These are phyloP conservation scores for Emergomyces africanus DNA, from an alignment of 2,329 filamentous ascomycete species.

Conservation along the genomic window DNA sequence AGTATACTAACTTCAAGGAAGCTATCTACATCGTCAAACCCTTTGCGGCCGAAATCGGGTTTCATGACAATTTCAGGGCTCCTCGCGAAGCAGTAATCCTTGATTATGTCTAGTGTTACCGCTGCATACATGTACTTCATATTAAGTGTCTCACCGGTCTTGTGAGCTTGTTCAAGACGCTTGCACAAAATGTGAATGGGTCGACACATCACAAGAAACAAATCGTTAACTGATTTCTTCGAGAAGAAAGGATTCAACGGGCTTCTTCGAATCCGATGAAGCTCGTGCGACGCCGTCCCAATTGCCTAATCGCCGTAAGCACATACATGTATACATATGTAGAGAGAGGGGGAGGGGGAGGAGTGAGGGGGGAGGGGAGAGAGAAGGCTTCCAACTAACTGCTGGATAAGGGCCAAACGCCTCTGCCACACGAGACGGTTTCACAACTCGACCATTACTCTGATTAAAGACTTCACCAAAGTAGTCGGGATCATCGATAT, in stretches of 20 bases:
- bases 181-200: slow-evolving; percentile 7
- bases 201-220: slow-evolving; percentile 22
- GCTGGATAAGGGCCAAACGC: background rate
- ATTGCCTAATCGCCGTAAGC: background rate
- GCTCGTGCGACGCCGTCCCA: slow-evolving; percentile 15
- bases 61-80: background rate
- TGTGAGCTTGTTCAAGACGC: slow-evolving; percentile 1
- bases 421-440: background rate
- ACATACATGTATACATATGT: background rate
- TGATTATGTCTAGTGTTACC: slow-evolving; percentile 28
- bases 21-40: background rate
- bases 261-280: slow-evolving; percentile 26
- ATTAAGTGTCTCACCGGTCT: slow-evolving; percentile 6
- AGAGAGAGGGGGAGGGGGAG: background rate
- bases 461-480: slow-evolving; percentile 16
- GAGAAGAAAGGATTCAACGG: slow-evolving; percentile 32
- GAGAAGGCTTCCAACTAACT: background rate
- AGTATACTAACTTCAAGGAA: background rate
- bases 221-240: slow-evolving; percentile 20
- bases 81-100: slow-evolving; percentile 19
- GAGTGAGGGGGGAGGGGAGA: background rate
- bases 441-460: background rate
- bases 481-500: slow-evolving; percentile 17
- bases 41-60: background rate
- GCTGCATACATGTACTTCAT: slow-evolving; percentile 19